Evolutionary conservation across 805 yeast genomes (phyloP).

Genomic region (Isabelozyma gotoi): DNA sequence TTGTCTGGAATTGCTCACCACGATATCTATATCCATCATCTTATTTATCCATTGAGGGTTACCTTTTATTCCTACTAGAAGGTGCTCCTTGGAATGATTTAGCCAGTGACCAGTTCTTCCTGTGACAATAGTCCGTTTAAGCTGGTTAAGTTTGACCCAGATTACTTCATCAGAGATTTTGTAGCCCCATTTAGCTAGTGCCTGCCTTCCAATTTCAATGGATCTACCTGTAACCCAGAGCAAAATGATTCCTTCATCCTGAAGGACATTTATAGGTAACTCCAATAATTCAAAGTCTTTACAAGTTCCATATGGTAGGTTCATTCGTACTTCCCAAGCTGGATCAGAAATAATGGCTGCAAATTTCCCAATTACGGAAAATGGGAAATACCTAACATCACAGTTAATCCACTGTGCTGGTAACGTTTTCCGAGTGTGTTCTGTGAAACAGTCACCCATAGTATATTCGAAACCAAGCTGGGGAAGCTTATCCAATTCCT

Average conservation of each 20-base stretch:
- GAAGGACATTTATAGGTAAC: slow-evolving; percentile 66
- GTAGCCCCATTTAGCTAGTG: slow-evolving; percentile 82
- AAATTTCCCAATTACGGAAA: slow-evolving; percentile 71
- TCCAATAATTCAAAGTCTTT: slow-evolving; percentile 72
- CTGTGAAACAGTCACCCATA: slow-evolving; percentile 46
- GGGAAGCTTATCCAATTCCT: slow-evolving; percentile 7
- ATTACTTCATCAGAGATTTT: slow-evolving; percentile 72
- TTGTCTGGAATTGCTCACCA: slow-evolving; percentile 84
- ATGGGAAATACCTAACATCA: slow-evolving; percentile 74
- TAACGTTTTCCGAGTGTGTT: slow-evolving; percentile 27
- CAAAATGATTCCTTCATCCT: slow-evolving; percentile 78
- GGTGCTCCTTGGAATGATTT: slow-evolving; percentile 91
- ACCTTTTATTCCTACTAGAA: slow-evolving; percentile 84
- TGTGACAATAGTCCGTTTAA: slow-evolving; percentile 85
- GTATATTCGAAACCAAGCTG: slow-evolving; percentile 38
- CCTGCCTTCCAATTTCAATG: slow-evolving; percentile 80
- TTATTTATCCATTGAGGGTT: slow-evolving; percentile 68
- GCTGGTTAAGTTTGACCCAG: slow-evolving; percentile 90
- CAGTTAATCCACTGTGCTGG: slow-evolving; percentile 88
- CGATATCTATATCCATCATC: slow-evolving; percentile 68
- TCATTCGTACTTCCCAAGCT: slow-evolving; percentile 96
- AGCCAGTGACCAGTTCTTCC: slow-evolving; percentile 98
- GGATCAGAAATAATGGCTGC: slow-evolving; percentile 88
- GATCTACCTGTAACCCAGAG: slow-evolving; percentile 97
- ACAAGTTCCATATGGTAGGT: slow-evolving; percentile 72